phyloP scores from a whole-genome alignment of 208 protist genomes.

The Trypanosoma conorhini region DNA sequence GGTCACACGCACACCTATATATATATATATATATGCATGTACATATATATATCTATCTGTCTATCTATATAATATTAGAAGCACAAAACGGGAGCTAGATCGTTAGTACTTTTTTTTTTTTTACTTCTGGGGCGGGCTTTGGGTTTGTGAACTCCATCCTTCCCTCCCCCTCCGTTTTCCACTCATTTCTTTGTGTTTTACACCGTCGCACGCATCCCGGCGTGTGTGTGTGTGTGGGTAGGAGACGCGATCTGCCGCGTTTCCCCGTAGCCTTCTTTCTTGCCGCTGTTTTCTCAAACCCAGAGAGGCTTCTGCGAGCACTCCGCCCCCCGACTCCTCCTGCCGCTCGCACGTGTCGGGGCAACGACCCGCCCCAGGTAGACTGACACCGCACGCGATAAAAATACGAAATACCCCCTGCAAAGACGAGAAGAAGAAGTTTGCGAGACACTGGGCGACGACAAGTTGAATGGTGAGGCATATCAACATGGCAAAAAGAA shows the following conservation, averaged over 20 bases:
- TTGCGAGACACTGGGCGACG: too few relatives aligned
- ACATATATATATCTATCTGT: too few relatives aligned
- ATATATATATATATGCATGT: too few relatives aligned
- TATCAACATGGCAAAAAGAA: not conserved
- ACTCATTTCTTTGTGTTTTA: not conserved
- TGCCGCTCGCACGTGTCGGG: not conserved
- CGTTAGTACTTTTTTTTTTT: slow-evolving; percentile 6
- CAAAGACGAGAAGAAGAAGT: not conserved
- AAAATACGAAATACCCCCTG: not conserved
- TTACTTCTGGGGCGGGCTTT: not conserved
- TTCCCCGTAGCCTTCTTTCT: not conserved
- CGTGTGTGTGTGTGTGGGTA: not conserved
- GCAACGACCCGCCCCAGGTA: not conserved
- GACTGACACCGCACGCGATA: not conserved
- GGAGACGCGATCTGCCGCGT: not conserved
- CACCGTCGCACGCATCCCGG: not conserved
- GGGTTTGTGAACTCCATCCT: not conserved
- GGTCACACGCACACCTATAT: not conserved
- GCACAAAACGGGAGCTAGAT: slow-evolving; percentile 9
- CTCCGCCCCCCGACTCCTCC: not conserved
- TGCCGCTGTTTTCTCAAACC: not conserved
- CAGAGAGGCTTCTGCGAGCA: not conserved
- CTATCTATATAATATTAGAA: slow-evolving; percentile 6
- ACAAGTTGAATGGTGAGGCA: too few relatives aligned
- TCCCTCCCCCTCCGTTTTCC: not conserved